phyloP scores from a whole-genome alignment of 805 yeast genomes.

The Metschnikowia corniflorae region DNA sequence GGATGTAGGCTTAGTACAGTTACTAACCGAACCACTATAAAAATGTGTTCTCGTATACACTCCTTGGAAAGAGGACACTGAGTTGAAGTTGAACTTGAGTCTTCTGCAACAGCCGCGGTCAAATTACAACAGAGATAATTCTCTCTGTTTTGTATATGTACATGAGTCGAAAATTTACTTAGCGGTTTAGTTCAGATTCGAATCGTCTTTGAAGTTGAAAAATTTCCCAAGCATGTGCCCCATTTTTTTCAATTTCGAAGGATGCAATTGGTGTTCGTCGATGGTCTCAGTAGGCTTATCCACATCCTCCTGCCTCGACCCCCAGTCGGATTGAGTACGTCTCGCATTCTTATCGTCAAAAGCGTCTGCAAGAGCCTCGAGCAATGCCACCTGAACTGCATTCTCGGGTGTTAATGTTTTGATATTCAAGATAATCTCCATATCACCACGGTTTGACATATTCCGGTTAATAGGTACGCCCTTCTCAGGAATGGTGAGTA shows the following conservation, averaged over 20 bases:
- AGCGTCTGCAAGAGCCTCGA: conserved; percentile 94
- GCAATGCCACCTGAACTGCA: conserved; percentile 79
- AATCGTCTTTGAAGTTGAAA: conserved; percentile 42
- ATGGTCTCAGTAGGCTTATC: conserved; percentile 19
- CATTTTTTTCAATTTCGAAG: conserved; percentile 50
- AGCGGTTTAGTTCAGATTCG: no score
- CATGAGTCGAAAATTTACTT: no score
- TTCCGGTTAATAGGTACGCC: conserved; percentile 73
- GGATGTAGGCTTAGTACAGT: no score
- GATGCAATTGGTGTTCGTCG: conserved; percentile 41
- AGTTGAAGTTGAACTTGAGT: no score
- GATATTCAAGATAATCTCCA: conserved; percentile 71
- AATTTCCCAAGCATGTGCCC: conserved; percentile 58
- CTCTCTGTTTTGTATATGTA: no score
- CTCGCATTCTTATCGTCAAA: conserved; percentile 77
- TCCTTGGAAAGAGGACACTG: no score
- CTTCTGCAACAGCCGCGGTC: no score
- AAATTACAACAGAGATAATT: no score
- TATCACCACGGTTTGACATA: conserved; percentile 65
- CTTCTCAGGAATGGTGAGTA: conserved; percentile 72
- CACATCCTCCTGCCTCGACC: conserved; percentile 29
- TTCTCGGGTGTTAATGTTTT: conserved; percentile 70
- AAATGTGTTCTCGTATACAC: no score
- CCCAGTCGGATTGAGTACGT: conserved; percentile 50
- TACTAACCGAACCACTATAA: no score